phyloP scores from a whole-genome alignment of 192 early-diverging fungal genomes.

The Spinellus fusiger region DNA sequence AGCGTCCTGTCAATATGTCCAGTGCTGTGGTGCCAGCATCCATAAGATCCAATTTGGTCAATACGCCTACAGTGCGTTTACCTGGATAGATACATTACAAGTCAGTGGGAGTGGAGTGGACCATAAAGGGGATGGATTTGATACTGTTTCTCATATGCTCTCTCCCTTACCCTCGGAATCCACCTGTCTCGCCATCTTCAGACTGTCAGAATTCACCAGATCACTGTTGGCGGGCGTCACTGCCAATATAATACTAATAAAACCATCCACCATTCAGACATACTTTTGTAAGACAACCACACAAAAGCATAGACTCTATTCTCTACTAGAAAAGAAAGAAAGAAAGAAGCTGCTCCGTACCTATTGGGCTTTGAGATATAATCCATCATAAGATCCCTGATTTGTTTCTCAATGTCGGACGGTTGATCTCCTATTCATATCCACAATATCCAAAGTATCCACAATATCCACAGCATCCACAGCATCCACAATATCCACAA shows the following conservation, averaged over 20 bases:
- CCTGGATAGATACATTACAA: conserved; percentile 22
- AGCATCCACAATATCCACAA: not conserved
- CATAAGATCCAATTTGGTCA: conserved; percentile 85
- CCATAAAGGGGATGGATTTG: not conserved
- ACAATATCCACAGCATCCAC: too few relatives aligned
- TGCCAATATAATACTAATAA: conserved; percentile 67
- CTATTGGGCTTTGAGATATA: conserved; percentile 79
- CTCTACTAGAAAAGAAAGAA: not conserved
- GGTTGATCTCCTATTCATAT: conserved; percentile 73
- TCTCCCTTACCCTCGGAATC: conserved; percentile 59
- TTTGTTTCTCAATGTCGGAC: conserved; percentile 77
- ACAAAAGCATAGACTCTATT: not conserved
- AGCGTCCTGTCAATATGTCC: conserved; percentile 70
- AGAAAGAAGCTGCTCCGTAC: too few relatives aligned
- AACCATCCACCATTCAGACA: not conserved
- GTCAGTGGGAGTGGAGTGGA: not conserved
- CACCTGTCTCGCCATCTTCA: conserved; percentile 81
- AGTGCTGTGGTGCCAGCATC: conserved; percentile 78
- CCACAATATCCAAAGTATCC: not conserved
- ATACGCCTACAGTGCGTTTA: conserved; percentile 67
- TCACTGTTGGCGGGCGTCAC: conserved; percentile 80
- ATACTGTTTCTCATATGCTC: too few relatives aligned
- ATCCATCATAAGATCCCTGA: conserved; percentile 66
- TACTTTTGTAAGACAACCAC: not conserved
- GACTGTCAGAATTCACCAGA: conserved; percentile 78